Evolutionary conservation across 2,329 filamentous ascomycete species (phyloP), one percentile per base, ranked within the genome.

Genomic region (Alternaria infectoria): DNA sequence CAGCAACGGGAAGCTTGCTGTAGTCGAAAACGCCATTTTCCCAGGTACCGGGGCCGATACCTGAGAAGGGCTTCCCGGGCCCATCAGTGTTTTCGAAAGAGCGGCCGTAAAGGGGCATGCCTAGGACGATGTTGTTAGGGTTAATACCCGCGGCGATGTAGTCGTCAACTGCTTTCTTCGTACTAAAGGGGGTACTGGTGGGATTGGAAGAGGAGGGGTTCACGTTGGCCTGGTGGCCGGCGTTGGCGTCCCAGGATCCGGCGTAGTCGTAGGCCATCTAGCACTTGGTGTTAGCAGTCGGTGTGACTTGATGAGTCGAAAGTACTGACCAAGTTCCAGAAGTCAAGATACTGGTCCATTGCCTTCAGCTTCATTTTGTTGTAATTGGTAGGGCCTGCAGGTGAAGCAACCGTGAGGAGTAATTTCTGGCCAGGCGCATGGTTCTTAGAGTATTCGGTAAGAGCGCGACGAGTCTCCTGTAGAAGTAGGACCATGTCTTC

Each of bases 211-310:
- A 51, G 3, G 76, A 79, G 0, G 69, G 59, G 28, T 74, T 54
- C 58, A 63, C 73, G 66, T 79, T 79, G 10, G 77, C 77, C 28
- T 76, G 64, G 57, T 80, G 77, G 17, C 78, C 77, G 4, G 78
- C 67, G 25, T 68, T 66, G 5, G 68, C 51, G 65, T 79, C 76
- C 77, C 77, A 79, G 2, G 73, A 76, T 9, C 78, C 78, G 12
- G 78, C 70, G 62, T 89, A 96, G 81, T 97, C 93, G 80, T 97
- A 97, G 2, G 91, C 91, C 93, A 97, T 97, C 59, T 62, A 5
- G 19, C 3, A 32, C 4, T 54, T 11, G 8, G 13, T 46, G 23
- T 59, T 43, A 59, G 59, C 32, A 23, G 10, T 6, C 19, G 2
- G 8, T 12, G 19, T 17, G 12, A 25, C 9, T 21, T 3, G 8